Conservation (phyloP, 345 rosid species). For the Eucalyptus regnans region DNA sequence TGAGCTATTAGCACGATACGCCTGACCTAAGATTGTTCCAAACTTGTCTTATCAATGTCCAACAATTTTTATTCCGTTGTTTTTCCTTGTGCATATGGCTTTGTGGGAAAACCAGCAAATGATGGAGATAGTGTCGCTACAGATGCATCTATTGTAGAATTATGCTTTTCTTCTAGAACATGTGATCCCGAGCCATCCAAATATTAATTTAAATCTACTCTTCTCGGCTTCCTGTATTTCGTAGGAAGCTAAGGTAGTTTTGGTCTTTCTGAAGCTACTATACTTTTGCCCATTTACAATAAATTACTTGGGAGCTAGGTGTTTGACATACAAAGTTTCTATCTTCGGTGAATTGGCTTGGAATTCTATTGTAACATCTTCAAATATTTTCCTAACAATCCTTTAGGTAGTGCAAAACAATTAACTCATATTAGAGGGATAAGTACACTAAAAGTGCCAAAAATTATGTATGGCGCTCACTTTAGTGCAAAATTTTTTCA, state of each 20-base stretch:
- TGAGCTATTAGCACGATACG: not conserved
- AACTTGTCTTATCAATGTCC: not conserved
- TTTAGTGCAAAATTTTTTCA: accelerated
- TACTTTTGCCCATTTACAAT: not conserved
- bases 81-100: not conserved
- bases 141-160: not conserved
- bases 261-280: not conserved
- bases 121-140: not conserved
- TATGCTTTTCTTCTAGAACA: not conserved
- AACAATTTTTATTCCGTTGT: not conserved
- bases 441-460: too few species aligned
- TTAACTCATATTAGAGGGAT: too few species aligned
- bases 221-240: not conserved
- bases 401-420: too few species aligned
- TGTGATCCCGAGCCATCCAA: too few species aligned
- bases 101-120: not conserved
- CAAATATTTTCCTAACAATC: too few species aligned
- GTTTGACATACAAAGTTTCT: not conserved
- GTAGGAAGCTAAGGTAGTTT: not conserved
- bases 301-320: not conserved
- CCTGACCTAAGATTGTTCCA: not conserved
- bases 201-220: not conserved
- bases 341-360: not conserved
- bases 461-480: accelerated
- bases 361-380: too few species aligned